phyloP scores from a whole-genome alignment of 2,329 filamentous ascomycete genomes.

The Conoideocrella luteorostrata region DNA sequence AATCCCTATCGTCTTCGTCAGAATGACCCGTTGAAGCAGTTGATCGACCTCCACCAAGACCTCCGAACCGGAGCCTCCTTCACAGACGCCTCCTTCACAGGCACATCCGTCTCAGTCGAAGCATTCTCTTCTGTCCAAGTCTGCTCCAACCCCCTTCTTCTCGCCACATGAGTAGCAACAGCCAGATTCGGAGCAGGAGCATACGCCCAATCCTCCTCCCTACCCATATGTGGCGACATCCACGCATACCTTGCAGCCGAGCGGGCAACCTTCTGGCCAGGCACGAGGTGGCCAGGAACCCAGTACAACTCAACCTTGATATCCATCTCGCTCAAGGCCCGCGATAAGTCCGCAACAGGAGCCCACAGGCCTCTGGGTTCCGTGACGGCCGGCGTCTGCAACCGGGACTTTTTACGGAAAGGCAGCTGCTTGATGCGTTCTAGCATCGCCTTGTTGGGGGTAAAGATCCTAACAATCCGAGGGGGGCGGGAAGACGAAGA shows the following conservation, averaged over 20 bases:
- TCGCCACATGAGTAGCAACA: too few species aligned
- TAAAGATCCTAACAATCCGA: not conserved
- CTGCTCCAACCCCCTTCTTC: too few species aligned
- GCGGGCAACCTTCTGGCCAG: not conserved
- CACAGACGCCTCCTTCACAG: too few species aligned
- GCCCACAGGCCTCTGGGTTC: too few species aligned
- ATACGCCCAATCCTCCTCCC: not conserved
- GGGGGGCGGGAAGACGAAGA: too few species aligned
- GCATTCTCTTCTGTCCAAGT: too few species aligned
- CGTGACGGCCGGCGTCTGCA: too few species aligned
- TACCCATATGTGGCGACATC: not conserved
- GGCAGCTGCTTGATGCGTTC: not conserved
- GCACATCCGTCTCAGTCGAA: too few species aligned
- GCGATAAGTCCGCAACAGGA: too few species aligned
- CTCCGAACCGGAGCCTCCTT: not conserved
- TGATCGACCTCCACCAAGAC: not conserved
- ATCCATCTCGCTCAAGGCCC: not conserved
- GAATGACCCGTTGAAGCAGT: not conserved
- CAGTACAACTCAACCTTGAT: not conserved
- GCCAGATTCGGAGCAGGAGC: too few species aligned
- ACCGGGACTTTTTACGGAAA: too few species aligned
- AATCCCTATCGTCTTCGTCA: not conserved
- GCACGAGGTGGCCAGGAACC: not conserved
- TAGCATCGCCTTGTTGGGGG: not conserved
- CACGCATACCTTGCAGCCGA: not conserved